Evolutionary conservation across 2,329 filamentous ascomycete genomes (phyloP), one percentile per base, ranked within the genome.

Genomic region (Cryphonectria naterciae): DNA sequence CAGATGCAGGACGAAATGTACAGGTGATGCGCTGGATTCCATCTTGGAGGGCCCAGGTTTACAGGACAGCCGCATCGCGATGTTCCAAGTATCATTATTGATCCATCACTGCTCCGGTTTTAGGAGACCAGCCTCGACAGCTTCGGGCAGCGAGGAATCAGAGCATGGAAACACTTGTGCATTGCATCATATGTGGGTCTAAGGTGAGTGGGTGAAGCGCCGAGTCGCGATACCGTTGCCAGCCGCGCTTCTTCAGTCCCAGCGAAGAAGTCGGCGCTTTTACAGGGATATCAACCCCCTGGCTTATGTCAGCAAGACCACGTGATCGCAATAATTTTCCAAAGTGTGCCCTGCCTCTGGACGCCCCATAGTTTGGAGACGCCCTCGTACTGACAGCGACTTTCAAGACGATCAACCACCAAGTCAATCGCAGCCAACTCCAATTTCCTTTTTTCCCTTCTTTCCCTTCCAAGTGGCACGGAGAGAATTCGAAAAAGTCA

Each of bases 401-500:
- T 58, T 58, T 41, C 67, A 56, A 68, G 71, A 63, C 71, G 69
- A 70, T 75, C 73, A 72, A 76, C 76, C 76, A 70, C 75, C 72
- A 74, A 74, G 72, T 73, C 67, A 68, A 75, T 63, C 75, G 80
- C 80, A 79, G 77, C 81, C 82, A 80, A 80, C 61, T 37, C 69
- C 69, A 71, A 52, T 82, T 82, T 83, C 84, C 81, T 77, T 79
- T 77, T 79, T 78, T 80, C 82, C 83, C 82, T 83, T 81, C 80
- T 79, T 80, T 82, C 79, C 78, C 79, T 80, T 77, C 79, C 77
- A 77, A 77, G 69, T 72, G 72, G 70, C 65, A 72, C 72, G 72
- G 72, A 73, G 70, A 72, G 70, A 73, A 72, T 68, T 70, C 65
- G 70, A 72, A 67, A n/a, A n/a, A 70, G 85, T 86, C 91, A 94